Conservation (phyloP, 2,329 filamentous ascomycete genomes). For the Alternaria sp. region DNA sequence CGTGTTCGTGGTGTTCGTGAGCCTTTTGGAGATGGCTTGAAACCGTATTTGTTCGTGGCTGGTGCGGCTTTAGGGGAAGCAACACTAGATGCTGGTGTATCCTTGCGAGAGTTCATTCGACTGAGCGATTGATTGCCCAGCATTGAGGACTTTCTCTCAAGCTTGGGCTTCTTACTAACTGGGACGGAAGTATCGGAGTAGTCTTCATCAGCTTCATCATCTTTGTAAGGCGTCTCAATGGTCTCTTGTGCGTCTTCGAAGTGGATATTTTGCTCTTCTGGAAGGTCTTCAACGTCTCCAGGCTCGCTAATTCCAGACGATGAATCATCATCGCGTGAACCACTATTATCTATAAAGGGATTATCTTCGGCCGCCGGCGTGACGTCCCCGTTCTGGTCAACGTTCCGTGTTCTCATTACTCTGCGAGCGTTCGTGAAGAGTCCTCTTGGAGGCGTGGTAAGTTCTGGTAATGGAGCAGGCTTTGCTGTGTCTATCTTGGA, state of each 20-base stretch:
- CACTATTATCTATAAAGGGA: rapidly evolving
- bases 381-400: neutral
- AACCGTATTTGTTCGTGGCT: neutral
- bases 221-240: neutral
- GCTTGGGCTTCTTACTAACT: neutral
- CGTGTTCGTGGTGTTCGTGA: neutral
- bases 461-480: neutral
- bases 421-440: neutral
- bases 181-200: neutral
- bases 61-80: neutral
- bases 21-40: neutral
- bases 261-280: neutral
- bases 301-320: neutral
- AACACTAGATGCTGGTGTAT: neutral
- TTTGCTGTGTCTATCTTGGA: neutral
- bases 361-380: neutral
- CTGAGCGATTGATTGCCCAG: neutral
- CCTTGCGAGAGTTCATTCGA: neutral
- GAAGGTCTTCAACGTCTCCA: neutral
- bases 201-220: neutral
- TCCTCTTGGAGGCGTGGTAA: neutral
- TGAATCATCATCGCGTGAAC: neutral
- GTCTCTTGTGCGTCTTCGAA: neutral
- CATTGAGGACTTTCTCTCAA: neutral
- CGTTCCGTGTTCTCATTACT: neutral